Evolutionary conservation across 768 basidiomycete species (phyloP), one percentile per base, ranked within the genome.

Genomic region (Podaxis mareebaensis): DNA sequence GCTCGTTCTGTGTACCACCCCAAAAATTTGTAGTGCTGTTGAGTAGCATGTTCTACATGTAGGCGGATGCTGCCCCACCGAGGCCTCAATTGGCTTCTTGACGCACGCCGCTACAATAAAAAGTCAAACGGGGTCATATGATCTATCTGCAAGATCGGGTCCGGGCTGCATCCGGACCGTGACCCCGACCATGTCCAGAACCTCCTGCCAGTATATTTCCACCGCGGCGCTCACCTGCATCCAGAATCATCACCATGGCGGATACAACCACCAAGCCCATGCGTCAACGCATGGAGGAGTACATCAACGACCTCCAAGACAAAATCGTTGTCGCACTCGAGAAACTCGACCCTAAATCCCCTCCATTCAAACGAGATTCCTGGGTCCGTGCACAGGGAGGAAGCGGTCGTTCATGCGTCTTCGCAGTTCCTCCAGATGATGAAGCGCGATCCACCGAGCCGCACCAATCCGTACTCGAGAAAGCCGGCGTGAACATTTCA

Each of bases 401-500:
- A 0, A 81, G 81, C 53, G 95, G 95, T 11, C 80, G 86, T 58
- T 95, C 93, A 0, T 95, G 92, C 74, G 91, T 96, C 22, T 91
- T 97, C 72, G 81, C 87, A 15, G 74, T 79, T 33, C 78, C 81
- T 22, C 71, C 75, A 55, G 71, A 80, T 17, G 80, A 80, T 15
- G 71, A 60, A 13, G 65, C 65, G 33, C 56, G 60, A 42, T 54
- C 57, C 4, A n/a, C 49, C 61, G 48, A 70, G 7, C 40, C 71
- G 22, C 68, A 60, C 68, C 76, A 60, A 66, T 77, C 88, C 0
- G 78, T 92, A 28, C 87, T 98, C 68, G 96, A 99, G 75, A 99
- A 99, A 75, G 96, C 91, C 3, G 96, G 97, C 1, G 93, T 98
- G 53, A 98, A 97, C 77, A 90, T 97, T 69, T 93, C 92, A 7